Percentiles rank a stretch among this genome's conserved stretches.
Evolutionary conservation across 371 early-diverging fungal genomes (phyloP).

Genomic region (Mucor velutinosus): DNA sequence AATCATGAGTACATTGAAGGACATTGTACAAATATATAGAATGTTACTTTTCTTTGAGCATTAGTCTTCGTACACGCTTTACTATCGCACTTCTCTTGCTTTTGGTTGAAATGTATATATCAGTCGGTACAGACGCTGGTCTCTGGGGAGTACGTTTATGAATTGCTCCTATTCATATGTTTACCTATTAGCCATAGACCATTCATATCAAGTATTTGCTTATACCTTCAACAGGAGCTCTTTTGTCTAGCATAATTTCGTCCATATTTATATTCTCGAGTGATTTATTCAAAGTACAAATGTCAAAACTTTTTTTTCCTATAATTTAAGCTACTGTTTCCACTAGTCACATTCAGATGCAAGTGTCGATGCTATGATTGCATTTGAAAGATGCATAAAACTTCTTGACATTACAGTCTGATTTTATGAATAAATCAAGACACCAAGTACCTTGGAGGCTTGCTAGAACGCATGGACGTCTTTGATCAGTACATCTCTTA

Average conservation of each 20-base stretch:
- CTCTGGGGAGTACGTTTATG: slow-evolving; percentile 55
- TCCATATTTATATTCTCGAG: neutral
- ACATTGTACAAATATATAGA: too few relatives aligned
- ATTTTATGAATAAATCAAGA: too few relatives aligned
- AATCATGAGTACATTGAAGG: neutral
- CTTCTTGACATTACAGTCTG: too few relatives aligned
- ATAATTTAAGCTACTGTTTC: neutral
- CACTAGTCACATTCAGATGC: neutral
- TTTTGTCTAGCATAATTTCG: neutral
- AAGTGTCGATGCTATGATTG: neutral
- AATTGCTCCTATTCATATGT: slow-evolving; percentile 25
- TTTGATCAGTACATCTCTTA: too few relatives aligned
- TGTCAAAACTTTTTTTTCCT: neutral
- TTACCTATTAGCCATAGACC: neutral
- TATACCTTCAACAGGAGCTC: slow-evolving; percentile 5
- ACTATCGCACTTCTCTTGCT: slow-evolving; percentile 41
- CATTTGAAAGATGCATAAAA: too few relatives aligned
- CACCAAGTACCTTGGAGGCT: too few relatives aligned
- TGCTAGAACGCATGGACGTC: too few relatives aligned
- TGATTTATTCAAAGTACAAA: neutral
- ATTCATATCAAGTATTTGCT: neutral
- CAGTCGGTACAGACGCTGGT: slow-evolving; percentile 51
- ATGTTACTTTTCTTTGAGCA: slow-evolving; percentile 51
- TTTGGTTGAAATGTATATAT: slow-evolving; percentile 63
- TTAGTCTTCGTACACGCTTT: slow-evolving; percentile 47